A percentile compares a stretch with the other conserved stretches of the same genome.
These are phyloP conservation scores for Combretum micranthum DNA, from an alignment of 345 rosid species.

Conservation along the genomic window DNA sequence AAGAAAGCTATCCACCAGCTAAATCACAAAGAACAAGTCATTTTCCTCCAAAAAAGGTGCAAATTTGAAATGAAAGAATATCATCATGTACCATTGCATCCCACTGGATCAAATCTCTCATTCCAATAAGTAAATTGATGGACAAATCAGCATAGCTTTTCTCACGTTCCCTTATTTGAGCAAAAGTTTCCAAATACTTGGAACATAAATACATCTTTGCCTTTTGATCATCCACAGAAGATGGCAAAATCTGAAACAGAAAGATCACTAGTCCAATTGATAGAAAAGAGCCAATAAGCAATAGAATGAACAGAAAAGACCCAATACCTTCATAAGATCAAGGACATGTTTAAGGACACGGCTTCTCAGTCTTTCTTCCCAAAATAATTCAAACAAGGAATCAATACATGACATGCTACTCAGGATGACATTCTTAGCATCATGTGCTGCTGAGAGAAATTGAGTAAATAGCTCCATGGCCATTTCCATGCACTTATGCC, in stretches of 20 bases:
- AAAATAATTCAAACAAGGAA: conserved; percentile 79
- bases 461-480: conserved; percentile 53
- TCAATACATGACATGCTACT: conserved; percentile 53
- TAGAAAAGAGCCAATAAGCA: conserved; percentile 3
- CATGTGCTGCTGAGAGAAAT: conserved; percentile 51
- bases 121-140: conserved; percentile 70
- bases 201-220: conserved; percentile 73
- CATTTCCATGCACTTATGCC: conserved; percentile 55
- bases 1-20: too few species aligned
- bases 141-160: conserved; percentile 53
- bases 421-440: conserved; percentile 55
- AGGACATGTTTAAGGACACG: conserved; percentile 54
- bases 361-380: conserved; percentile 70
- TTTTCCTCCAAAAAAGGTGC: not conserved
- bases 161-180: conserved; percentile 78
- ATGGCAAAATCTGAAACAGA: conserved; percentile 44
- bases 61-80: not conserved
- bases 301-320: conserved; percentile 5
- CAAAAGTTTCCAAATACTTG: conserved; percentile 79
- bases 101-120: conserved; percentile 64
- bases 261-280: conserved; percentile 4
- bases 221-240: conserved; percentile 52
- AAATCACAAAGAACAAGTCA: too few species aligned
- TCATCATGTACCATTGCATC: conserved; percentile 47
- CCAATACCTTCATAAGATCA: conserved; percentile 77